A percentile compares a stretch with the other conserved stretches of the same genome.
Conservation (phyloP, 805 yeast genomes). For the Spathaspora boniae region DNA sequence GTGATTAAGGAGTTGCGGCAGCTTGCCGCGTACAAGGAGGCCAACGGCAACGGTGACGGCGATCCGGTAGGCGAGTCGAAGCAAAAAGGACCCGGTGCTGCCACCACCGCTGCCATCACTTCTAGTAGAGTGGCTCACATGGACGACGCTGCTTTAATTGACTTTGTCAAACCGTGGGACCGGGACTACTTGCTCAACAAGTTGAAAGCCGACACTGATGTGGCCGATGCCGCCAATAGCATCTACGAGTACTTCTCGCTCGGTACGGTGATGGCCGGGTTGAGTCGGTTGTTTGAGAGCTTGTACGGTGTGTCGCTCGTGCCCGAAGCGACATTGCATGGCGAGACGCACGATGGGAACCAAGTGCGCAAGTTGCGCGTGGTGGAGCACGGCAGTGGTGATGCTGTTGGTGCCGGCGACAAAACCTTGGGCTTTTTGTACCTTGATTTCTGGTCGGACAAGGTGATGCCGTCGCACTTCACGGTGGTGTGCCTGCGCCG, state of each 20-base stretch:
- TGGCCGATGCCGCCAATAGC: conserved; percentile 32
- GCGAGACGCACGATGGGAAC: conserved; percentile 80
- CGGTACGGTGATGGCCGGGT: conserved; percentile 82
- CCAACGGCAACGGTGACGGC: conserved; percentile 8
- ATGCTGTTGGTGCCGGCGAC: too few relatives aligned
- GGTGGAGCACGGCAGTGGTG: conserved; percentile 50
- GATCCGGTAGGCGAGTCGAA: too few relatives aligned
- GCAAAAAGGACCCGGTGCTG: too few relatives aligned
- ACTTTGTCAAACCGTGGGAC: conserved; percentile 82
- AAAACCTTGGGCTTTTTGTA: conserved; percentile 74
- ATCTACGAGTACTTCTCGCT: conserved; percentile 75
- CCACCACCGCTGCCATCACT: too few relatives aligned
- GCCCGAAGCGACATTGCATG: conserved; percentile 58
- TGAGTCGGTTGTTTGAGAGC: conserved; percentile 62
- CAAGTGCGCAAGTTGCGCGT: conserved; percentile 84
- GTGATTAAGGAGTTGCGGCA: conserved; percentile 57
- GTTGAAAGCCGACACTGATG: conserved; percentile 13
- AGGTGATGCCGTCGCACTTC: conserved; percentile 88
- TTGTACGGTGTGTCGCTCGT: conserved; percentile 76
- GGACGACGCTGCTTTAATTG: conserved; percentile 36
- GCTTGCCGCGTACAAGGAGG: conserved; percentile 36
- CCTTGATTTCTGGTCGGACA: conserved; percentile 80
- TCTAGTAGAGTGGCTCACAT: too few relatives aligned
- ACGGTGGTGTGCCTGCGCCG: conserved; percentile 93
- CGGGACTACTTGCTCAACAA: conserved; percentile 56